Base-by-base conservation (phyloP, 176 grass and related monocot species). In the Calamus simplicifolius region DNA sequence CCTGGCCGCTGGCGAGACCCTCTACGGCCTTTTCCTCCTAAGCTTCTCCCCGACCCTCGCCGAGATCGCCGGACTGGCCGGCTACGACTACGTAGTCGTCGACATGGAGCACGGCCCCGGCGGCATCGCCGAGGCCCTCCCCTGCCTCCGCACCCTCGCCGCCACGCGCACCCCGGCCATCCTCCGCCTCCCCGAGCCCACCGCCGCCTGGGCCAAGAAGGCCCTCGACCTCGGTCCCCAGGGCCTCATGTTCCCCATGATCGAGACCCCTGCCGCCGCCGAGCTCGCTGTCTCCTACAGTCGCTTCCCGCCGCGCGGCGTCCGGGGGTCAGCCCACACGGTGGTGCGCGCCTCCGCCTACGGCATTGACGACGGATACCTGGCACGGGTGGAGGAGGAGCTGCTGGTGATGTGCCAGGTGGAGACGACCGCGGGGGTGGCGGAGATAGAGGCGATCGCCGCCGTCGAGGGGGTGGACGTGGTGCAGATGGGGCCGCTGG, bases 81-180 rank as follows among this genome's bases (percentile, higher is more conserved):
- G 92, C 43, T 97, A 97, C 65, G 92, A 97, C 72, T 97, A 90
- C 61, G 84, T 82, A 52, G 81, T 91, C 19, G 53, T 97, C 19
- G 92, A 97, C 71, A 79, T 97, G 78, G 92, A 97, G 78, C 92
- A 97, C 72, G 92, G 92, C 13, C 77, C 81, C 0, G 92, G 92
- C 13, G 81, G 92, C 58, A 77, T 97, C 54, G 16, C 78, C 25
- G 92, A 97, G 18, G 81, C 92, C 12, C 77, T 97, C 27, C 60
- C 87, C 21, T 97, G 87, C 73, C 84, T 97, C 55, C 69, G 92
- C 29, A 87, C 86, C n/a, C 92, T 97, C 51, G 92, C 85, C 23
- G 87, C 87, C 18, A 56, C 81, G 16, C 67, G 64, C 25, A 91
- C 87, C 19, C 78, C 92, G 0, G 84, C 86, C 38, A 58, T 97